These are phyloP conservation scores for Monosporozyma aquatica DNA, from an alignment of 805 yeast genomes.

Conservation along the genomic window DNA sequence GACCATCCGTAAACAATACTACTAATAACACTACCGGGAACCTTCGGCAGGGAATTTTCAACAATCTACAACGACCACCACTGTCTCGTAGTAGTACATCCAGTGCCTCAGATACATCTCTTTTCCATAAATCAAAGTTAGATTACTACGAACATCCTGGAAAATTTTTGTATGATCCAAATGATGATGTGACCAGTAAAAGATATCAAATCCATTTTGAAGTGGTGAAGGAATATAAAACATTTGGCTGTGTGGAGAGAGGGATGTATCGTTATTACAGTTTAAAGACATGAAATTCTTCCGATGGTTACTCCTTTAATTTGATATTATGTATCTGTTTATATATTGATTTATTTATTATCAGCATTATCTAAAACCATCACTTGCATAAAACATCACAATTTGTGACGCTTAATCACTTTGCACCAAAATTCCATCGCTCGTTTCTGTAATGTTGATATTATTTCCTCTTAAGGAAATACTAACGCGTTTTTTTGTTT, in stretches of 20 bases:
- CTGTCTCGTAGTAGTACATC: background rate
- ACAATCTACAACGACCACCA: background rate
- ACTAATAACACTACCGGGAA: too few species aligned
- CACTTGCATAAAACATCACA: too few species aligned
- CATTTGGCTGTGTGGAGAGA: constrained; percentile 36
- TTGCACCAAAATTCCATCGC: too few species aligned
- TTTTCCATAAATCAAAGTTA: constrained; percentile 4
- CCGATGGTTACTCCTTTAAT: too few species aligned
- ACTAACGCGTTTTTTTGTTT: background rate
- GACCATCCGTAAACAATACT: too few species aligned
- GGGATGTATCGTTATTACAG: constrained; percentile 39
- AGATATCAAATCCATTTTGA: constrained; percentile 24
- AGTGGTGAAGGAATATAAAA: constrained; percentile 31
- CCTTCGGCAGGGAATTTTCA: background rate
- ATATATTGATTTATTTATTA: background rate
- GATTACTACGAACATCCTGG: constrained; percentile 18
- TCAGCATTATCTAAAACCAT: too few species aligned
- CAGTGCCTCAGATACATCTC: background rate
- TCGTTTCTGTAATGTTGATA: too few species aligned
- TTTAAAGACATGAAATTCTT: constrained; percentile 26
- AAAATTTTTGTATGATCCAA: constrained; percentile 21
- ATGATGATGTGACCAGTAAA: constrained; percentile 20
- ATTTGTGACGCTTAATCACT: background rate
- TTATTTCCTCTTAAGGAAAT: background rate
- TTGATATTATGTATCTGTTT: background rate